A percentile compares a stretch with the other conserved stretches of the same genome.
phyloP scores from a whole-genome alignment of 257 asterid genomes.

The Salvia rosmarinus region DNA sequence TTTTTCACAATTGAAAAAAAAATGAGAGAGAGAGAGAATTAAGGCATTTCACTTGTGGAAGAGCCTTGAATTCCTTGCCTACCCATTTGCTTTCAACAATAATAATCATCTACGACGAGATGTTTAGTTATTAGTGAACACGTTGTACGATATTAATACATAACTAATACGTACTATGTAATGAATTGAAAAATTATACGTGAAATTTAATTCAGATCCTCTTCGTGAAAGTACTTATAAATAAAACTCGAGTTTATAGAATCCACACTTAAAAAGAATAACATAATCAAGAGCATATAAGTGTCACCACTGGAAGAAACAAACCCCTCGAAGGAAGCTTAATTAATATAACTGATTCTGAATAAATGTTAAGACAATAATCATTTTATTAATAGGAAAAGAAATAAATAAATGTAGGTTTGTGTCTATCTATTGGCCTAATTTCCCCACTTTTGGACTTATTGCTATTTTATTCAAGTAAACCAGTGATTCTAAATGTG shows the following conservation, averaged over 20 bases:
- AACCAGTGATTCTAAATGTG: constrained; percentile 19
- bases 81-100: too few species aligned
- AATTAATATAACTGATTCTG: not conserved
- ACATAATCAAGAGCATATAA: constrained; percentile 10
- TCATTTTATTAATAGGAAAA: not conserved
- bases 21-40: too few species aligned
- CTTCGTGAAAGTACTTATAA: not conserved
- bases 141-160: not conserved
- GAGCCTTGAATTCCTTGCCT: constrained; percentile 1
- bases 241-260: constrained; percentile 2
- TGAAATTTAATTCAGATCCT: too few species aligned
- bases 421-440: constrained; percentile 22
- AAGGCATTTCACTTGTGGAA: not conserved
- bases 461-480: constrained; percentile 20
- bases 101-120: too few species aligned
- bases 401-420: constrained; percentile 8
- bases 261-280: too few species aligned
- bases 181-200: too few species aligned
- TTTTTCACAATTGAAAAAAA: not conserved
- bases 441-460: constrained; percentile 26
- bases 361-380: not conserved
- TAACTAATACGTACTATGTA: not conserved
- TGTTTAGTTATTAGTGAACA: not conserved
- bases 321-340: constrained; percentile 32
- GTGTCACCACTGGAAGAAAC: constrained; percentile 34